Base-by-base conservation (phyloP, 2,329 filamentous ascomycete genomes). In the Cladosporium phlei region DNA sequence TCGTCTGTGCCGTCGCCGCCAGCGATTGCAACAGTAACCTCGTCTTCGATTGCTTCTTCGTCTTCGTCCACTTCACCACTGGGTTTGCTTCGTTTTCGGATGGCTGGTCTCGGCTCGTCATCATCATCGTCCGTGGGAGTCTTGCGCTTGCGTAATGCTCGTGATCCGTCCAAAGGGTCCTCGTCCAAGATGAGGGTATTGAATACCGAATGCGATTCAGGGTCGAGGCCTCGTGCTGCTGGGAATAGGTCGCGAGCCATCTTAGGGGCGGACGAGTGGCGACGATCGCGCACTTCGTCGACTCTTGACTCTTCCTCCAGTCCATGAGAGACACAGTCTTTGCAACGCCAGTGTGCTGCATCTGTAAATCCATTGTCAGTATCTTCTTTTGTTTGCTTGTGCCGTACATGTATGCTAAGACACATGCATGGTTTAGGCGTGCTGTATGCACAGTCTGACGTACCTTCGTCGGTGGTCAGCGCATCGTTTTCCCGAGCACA, bases 141-240 rank as follows among this genome's bases (percentile, higher is more conserved):
- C 14, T 87, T 83, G 66, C 91, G 95, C 45, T 90, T 81, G 50
- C 90, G 79, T 50, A 95, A 70, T 24, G 86, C 79, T 44, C 88
- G 83, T 7, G 87, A 83, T 35, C 84, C 86, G 65, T 91, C 85
- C 70, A 85, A 74, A 6, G 83, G 76, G 58, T 88, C 85, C 52
- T 85, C 84, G 44, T 85, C 79, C 45, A 86, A 73, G 28, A 86
- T 82, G 9, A 86, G 70, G 47, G 82, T 82, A 55, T 85, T 85
- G 65, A 89, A 89, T 21, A 88, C 80, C 0, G 86, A 89, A 65
- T 88, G 85, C 12, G 86, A 86, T 51, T 82, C 82, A 12, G 82
- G 77, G 51, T 80, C 82, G 51, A 78, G 73, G 6, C 75, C 68
- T 48, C 80, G 76, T 46, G 83, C 79, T 22, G 82, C 76, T 51